Conservation (phyloP, 305 asterid species). For the Andrographis paniculata region DNA sequence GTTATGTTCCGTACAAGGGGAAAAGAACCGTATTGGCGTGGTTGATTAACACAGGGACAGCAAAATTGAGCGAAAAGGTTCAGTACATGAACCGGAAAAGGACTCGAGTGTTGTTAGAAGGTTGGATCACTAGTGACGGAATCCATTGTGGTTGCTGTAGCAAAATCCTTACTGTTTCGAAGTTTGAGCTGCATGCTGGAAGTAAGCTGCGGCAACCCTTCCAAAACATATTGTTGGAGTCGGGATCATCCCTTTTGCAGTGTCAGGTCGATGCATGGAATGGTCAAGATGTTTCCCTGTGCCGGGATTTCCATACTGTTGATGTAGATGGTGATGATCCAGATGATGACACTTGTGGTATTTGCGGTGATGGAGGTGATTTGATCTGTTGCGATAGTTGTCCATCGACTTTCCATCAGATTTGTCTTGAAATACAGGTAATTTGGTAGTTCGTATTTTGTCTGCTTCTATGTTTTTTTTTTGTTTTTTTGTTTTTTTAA, state of each 20-base stretch:
- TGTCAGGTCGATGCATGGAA: conserved; percentile 95
- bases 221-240: conserved; percentile 75
- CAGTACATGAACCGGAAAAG: conserved; percentile 83
- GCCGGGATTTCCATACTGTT: conserved; percentile 43
- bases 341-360: conserved; percentile 87
- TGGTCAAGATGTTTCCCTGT: conserved; percentile 58
- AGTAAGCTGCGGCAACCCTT: conserved; percentile 88
- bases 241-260: conserved; percentile 78
- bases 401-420: conserved; percentile 93
- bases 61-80: conserved; percentile 64
- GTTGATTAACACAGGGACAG: conserved; percentile 73
- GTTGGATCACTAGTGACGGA: conserved; percentile 95
- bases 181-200: conserved; percentile 98
- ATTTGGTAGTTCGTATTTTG: conserved; percentile 12
- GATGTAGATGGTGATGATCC: conserved; percentile 78
- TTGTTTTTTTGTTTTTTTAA: neutral
- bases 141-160: conserved; percentile 98
- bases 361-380: conserved; percentile 98
- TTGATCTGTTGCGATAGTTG: conserved; percentile 97
- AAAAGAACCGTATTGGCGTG: conserved; percentile 85
- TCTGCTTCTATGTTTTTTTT: neutral
- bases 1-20: conserved; percentile 65
- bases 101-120: conserved; percentile 75
- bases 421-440: conserved; percentile 82
- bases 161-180: conserved; percentile 81